phyloP scores from a whole-genome alignment of 2,329 filamentous ascomycete genomes.

The Fonsecaea pugnacius region DNA sequence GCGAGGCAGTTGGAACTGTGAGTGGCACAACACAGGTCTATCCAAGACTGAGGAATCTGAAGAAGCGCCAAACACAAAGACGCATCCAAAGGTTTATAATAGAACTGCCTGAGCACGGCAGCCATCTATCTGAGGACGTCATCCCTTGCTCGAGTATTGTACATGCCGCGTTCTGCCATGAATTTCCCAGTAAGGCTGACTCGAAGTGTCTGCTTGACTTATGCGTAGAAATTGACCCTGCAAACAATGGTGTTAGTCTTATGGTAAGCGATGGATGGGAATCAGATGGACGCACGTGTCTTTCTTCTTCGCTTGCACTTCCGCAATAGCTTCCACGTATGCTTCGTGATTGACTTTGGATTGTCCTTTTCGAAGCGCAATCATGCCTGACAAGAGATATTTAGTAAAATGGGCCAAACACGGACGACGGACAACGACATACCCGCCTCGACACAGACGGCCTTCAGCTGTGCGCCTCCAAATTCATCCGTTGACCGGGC shows the following conservation, averaged over 20 bases:
- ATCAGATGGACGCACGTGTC: slow-evolving; percentile 58
- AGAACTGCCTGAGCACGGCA: slow-evolving; percentile 2
- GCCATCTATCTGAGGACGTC: not conserved
- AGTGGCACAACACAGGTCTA: not conserved
- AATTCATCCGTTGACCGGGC: slow-evolving; percentile 98
- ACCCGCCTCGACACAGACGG: slow-evolving; percentile 89
- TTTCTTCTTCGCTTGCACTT: slow-evolving; percentile 90
- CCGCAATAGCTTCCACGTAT: slow-evolving; percentile 96
- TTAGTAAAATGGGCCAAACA: slow-evolving; percentile 11
- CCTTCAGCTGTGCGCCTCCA: slow-evolving; percentile 95
- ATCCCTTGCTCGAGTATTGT: slow-evolving; percentile 10
- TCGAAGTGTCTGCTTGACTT: slow-evolving; percentile 4
- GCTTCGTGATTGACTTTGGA: slow-evolving; percentile 98
- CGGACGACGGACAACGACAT: not conserved
- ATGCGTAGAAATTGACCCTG: slow-evolving; percentile 43
- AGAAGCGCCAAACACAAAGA: not conserved
- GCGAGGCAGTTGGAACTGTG: not conserved
- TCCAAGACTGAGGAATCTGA: not conserved
- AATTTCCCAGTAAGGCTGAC: not conserved
- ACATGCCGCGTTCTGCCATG: slow-evolving; percentile 14
- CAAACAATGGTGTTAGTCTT: slow-evolving; percentile 13
- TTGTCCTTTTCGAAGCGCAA: slow-evolving; percentile 89
- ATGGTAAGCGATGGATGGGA: not conserved
- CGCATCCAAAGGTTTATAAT: not conserved
- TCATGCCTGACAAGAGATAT: slow-evolving; percentile 70